Evolutionary conservation across 2,329 filamentous ascomycete species (phyloP), one percentile per base, ranked within the genome.

Genomic region (Chlorencoelia australis): DNA sequence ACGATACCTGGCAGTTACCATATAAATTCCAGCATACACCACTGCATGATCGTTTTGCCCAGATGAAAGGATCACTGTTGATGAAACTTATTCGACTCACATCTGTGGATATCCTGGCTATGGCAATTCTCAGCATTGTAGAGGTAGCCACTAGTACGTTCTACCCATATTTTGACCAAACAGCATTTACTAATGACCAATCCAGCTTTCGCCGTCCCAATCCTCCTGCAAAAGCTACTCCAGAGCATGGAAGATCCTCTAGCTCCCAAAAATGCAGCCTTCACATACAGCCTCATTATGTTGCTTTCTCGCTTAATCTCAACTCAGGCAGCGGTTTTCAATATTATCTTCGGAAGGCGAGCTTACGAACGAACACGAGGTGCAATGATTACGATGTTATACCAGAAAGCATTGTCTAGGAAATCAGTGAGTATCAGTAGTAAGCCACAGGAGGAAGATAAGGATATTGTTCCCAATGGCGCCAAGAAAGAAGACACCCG

Each of bases 301-400:
- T 60, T 88, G 2, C 50, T 71, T 2, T 59, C 76, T 4, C 70
- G 81, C 21, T 59, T 86, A 2, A 51, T 79, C 5, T 68, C 70
- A 7, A 67, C 73, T 1, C 83, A 89, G 48, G 72, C 73, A 0
- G 68, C 69, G 4, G 75, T 87, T 0, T 74, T 88, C 49, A 74
- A 65, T 16, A 63, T 86, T 1, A 94, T 87, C 87, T 93, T 82
- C 52, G 76, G 78, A n/a, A 73, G 87, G 45, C 76, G 88, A 41
- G 75, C 75, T 18, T 94, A 94, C 49, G 87, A 94, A 57, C 67
- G 87, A 40, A 86, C 81, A 4, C 68, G 87, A 31, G 87, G 87
- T 4, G 86, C 94, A 59, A 75, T 89, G 70, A 81, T 89, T 40
- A 88, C 82, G 11, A 86, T 85, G 73, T 68, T 88, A 9, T 86